A percentile compares a stretch with the other conserved stretches of the same genome.
These are phyloP conservation scores for Hordeum vulgare DNA, from an alignment of 176 grass and related monocot genomes.

Conservation along the genomic window DNA sequence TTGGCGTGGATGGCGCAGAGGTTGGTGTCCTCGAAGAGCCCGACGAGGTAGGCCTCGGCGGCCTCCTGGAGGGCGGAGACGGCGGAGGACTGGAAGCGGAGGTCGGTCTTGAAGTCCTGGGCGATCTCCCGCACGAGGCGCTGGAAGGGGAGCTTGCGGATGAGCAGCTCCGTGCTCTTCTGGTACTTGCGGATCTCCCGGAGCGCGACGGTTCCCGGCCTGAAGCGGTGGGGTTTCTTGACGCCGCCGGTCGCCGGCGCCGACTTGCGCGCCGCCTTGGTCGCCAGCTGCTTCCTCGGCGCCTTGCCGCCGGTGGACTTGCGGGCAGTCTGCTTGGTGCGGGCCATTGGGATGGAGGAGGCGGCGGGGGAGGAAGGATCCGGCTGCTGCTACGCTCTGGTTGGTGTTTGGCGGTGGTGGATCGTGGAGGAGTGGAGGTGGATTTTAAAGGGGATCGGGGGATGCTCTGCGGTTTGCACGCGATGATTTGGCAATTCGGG, in stretches of 20 bases:
- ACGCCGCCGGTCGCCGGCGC: slow-evolving; percentile 50
- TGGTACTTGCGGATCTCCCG: slow-evolving; percentile 78
- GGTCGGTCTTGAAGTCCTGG: slow-evolving; percentile 66
- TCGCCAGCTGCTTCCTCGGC: slow-evolving; percentile 53
- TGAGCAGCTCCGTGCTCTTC: slow-evolving; percentile 74
- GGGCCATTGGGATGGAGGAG: slow-evolving; percentile 28
- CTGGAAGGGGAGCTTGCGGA: slow-evolving; percentile 77
- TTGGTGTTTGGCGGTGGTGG: background rate
- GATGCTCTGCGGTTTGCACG: no score
- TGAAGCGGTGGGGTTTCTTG: slow-evolving; percentile 71
- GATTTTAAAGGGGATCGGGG: background rate
- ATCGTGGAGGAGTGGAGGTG: background rate
- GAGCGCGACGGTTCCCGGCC: slow-evolving; percentile 59
- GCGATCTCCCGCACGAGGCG: slow-evolving; percentile 58
- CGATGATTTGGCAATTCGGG: no score
- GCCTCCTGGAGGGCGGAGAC: slow-evolving; percentile 63
- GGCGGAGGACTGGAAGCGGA: slow-evolving; percentile 62
- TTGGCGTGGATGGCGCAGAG: slow-evolving; percentile 78
- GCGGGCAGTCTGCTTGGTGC: slow-evolving; percentile 64
- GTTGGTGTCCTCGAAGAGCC: slow-evolving; percentile 71
- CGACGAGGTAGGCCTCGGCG: slow-evolving; percentile 60
- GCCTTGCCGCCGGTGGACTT: slow-evolving; percentile 77
- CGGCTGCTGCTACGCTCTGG: no score
- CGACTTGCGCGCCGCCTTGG: slow-evolving; percentile 58
- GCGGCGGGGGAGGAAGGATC: background rate